phyloP scores from a whole-genome alignment of 495 filamentous ascomycete genomes.

The Pseudoneurospora amorphoporcata region DNA sequence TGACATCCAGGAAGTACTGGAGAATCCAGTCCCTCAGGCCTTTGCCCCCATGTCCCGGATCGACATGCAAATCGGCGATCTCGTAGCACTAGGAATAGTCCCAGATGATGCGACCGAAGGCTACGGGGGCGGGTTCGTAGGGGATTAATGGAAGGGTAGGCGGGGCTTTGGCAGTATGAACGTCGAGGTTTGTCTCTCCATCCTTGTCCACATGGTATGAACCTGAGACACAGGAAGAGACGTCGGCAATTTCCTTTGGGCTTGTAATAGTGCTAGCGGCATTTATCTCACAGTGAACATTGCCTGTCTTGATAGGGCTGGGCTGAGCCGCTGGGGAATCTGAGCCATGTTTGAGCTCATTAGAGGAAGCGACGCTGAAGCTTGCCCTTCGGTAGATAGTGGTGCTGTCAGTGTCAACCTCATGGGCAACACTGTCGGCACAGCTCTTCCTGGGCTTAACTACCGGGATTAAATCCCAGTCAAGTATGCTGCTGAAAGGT shows the following conservation, averaged over 20 bases:
- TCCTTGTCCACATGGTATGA: slow-evolving; percentile 15
- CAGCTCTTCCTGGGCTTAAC: background rate
- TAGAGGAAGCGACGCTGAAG: background rate
- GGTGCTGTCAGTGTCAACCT: background rate
- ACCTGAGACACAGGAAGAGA: slow-evolving; percentile 23
- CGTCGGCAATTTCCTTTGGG: slow-evolving; percentile 24
- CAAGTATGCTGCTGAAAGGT: background rate
- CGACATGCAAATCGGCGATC: slow-evolving; percentile 28
- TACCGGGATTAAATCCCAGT: background rate
- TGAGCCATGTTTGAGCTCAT: background rate
- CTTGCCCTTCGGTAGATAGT: background rate
- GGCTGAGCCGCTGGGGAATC: background rate
- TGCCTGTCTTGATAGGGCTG: background rate
- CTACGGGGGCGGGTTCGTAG: slow-evolving; percentile 17
- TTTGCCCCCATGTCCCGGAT: background rate
- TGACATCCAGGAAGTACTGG: background rate
- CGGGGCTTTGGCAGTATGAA: slow-evolving; percentile 24
- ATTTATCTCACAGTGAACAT: background rate
- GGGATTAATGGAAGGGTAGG: background rate
- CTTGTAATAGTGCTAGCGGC: background rate
- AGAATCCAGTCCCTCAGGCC: background rate
- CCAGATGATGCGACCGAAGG: slow-evolving; percentile 43
- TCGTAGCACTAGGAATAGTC: slow-evolving; percentile 47
- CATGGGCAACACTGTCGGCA: background rate
- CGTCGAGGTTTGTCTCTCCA: slow-evolving; percentile 19